These are phyloP conservation scores for Wickerhamomyces sp. DNA, from an alignment of 1,139 yeast species.

Conservation along the genomic window DNA sequence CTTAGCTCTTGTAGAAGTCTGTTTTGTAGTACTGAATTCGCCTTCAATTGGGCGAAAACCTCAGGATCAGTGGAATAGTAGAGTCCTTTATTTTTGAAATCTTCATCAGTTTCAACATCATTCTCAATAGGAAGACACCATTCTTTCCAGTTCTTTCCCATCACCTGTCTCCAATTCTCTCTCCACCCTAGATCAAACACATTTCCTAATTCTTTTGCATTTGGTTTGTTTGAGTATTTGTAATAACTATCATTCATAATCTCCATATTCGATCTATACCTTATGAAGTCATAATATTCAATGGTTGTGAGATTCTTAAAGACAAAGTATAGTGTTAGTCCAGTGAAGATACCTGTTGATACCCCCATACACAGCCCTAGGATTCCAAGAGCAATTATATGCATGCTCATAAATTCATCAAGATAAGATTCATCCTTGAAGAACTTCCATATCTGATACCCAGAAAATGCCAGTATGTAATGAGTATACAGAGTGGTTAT, in stretches of 20 bases:
- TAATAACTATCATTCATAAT: conserved; percentile 34
- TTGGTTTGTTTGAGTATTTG: conserved; percentile 35
- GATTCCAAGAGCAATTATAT: conserved; percentile 55
- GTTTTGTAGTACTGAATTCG: conserved; percentile 6
- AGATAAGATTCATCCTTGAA: conserved; percentile 38
- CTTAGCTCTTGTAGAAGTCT: conserved; percentile 5
- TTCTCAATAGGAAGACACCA: conserved; percentile 67
- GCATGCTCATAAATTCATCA: conserved; percentile 46
- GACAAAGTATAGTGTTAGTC: conserved; percentile 57
- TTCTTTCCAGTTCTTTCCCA: conserved; percentile 61
- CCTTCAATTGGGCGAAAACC: conserved; percentile 3
- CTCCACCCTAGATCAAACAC: conserved; percentile 67
- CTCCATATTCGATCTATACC: conserved; percentile 44
- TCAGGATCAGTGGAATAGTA: conserved; percentile 31
- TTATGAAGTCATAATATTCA: conserved; percentile 64
- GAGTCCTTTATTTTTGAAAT: conserved; percentile 41
- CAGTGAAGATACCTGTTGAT: conserved; percentile 54
- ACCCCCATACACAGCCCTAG: conserved; percentile 59
- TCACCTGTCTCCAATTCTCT: conserved; percentile 59
- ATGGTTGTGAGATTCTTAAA: conserved; percentile 70
- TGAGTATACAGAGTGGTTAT: conserved; percentile 50
- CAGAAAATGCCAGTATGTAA: conserved; percentile 35
- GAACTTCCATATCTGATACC: conserved; percentile 43
- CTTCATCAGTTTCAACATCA: conserved; percentile 22
- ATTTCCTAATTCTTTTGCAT: conserved; percentile 46